Evolutionary conservation across 257 asterid genomes (phyloP), one percentile per base, ranked within the genome.

Genomic region (Nicotiana noctiflora): DNA sequence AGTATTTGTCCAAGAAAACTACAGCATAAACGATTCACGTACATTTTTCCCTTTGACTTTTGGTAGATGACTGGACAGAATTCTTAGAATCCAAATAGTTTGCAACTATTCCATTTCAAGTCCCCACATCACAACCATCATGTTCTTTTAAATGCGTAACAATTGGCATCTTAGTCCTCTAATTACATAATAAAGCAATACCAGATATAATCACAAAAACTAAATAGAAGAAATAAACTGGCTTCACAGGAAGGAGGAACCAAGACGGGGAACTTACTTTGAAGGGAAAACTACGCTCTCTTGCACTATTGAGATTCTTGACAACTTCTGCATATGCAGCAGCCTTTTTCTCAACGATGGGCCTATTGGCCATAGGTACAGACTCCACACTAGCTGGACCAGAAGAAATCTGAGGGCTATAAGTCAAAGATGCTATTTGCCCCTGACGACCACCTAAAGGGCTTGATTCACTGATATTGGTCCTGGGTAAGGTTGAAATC

Each of bases 401-500:
- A 68, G 91, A 91, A 63, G 95, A 87, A 85, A 88, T 79, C 59
- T 79, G 96, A 77, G 90, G 90, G 75, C 90, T 90, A 74, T 95
- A 91, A 82, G 85, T 84, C 82, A 86, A 62, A 55, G 95, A 89
- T 68, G 87, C 88, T 64, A 90, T 86, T 85, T 91, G 98, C 77
- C 98, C 94, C 65, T 87, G 93, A 76, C 82, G 93, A 83, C 83
- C 81, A 80, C 87, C 75, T 63, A 88, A 89, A 86, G 81, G 81
- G 80, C 86, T 82, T 53, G 90, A 88, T 61, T 90, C 94, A 23
- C 80, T 81, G 23, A 83, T 83, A 84, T 94, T 90, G 19, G 88
- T 91, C 85, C 93, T 92, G 32, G 99, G 99, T 82, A 96, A 89
- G 76, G 92, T 86, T 10, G 98, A 91, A 83, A 96, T 90, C 82